Base-by-base conservation (phyloP, 129 eudicot species). In the Pittosporum tobira region DNA sequence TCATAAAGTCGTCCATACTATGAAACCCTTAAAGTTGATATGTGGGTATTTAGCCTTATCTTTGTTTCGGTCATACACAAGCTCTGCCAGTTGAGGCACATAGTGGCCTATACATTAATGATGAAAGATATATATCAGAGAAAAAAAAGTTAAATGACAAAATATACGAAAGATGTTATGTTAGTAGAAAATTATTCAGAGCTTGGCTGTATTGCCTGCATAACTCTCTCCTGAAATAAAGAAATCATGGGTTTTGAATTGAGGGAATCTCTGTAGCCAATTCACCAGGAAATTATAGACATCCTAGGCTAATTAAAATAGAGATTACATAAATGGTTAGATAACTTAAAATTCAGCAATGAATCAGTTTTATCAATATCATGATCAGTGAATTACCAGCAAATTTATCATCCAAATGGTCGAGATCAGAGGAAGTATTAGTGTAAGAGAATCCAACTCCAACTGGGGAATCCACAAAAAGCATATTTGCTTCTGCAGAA, bases 391-490 rank as follows among this genome's bases (percentile, higher is more conserved):
- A 63, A 47, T 71, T 82, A 82, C 88, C 88, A 1, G 68, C 84
- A 65, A 74, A 82, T 10, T 22, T 36, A 71, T 89, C 88, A 59
- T 71, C 59, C 52, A 65, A 48, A 57, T 78, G 44, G 61, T 66
- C 52, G 52, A 61, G 68, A 64, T 89, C 95, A 19, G 88, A 77
- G 53, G 97, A 77, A 53, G 77, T 69, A 37, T 89, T 89, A 21
- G 97, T 82, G 71, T 89, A 89, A 38, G 97, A 89, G 75, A 85
- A 89, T n/a, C 97, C 97, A 12, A 89, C 97, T n/a, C 97, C 97
- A 6, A 80, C 72, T 13, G 97, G 97, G 9, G 97, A 89, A 54
- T 89, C 97, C 68, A 89, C 64, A 50, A 89, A 89, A 22, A 89
- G 71, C 75, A 85, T 59, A 73, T 89, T 89, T 44, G 95, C 95